Evolutionary conservation across 208 protist species (phyloP), one percentile per base, ranked within the genome.

Genomic region (Sergeia podlipaevii): DNA sequence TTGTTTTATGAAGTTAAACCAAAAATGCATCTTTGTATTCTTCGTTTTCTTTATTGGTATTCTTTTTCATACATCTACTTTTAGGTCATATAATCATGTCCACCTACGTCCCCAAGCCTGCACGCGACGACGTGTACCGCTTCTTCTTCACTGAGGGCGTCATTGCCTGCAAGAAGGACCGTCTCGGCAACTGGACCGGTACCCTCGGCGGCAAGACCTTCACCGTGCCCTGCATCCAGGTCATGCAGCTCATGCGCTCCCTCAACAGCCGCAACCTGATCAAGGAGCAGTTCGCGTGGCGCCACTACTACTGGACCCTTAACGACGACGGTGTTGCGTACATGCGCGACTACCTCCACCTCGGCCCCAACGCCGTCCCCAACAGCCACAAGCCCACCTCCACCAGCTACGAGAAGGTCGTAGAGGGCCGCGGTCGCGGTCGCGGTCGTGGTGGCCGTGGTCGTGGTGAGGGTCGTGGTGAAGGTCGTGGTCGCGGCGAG

Each of bases 271-370:
- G 86, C 64, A 77, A 72, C 68, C 74, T 94, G 51, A 84, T 98
- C 61, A 91, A 89, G 69, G 89, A 97, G 81, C 74, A 89, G 70
- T 98, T 93, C 61, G 84, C 87, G 51, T 98, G 91, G 92, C 83
- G 85, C 70, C 83, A 97, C 71, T 96, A 90, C 81, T 98, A 98
- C 86, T 97, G 85, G 86, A 91, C 78, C 56, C 86, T 98, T 55
- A 93, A 89, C 70, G 81, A 96, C 50, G 77, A 87, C 46, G 96
- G 96, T 64, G 71, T 98, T 46, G 73, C 86, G 42, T 97, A 96
- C 76, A 79, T 98, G 58, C 84, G 96, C 56, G 73, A 85, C 33
- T 96, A 93, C 77, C 88, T 98, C 42, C 80, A 94, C 73, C 78
- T 97, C n/a, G 74, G 87, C 47, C 59, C 65, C 11, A 79, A 74